A percentile compares a stretch with the other conserved stretches of the same genome.
phyloP scores from a whole-genome alignment of 768 basidiomycete genomes.

The Xanthoconium purpureum region DNA sequence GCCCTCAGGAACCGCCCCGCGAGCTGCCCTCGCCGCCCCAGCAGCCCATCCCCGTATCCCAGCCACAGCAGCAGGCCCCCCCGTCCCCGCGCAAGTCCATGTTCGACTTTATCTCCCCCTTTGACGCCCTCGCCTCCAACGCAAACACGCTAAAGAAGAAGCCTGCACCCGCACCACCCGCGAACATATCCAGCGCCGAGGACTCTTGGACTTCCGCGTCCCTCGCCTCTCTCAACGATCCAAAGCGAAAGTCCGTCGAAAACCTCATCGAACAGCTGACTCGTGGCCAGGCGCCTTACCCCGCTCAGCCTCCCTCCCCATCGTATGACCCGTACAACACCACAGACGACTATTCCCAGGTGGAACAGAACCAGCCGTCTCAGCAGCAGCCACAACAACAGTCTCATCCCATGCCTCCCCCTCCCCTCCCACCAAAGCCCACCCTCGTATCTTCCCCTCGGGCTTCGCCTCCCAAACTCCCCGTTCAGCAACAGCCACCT shows the following conservation, averaged over 20 bases:
- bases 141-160: conserved; percentile 59
- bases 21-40: conserved; percentile 25
- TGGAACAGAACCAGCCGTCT: conserved; percentile 29
- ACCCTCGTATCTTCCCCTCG: conserved; percentile 51
- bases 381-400: conserved; percentile 33
- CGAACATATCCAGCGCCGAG: conserved; percentile 47
- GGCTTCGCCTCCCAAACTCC: conserved; percentile 62
- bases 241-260: conserved; percentile 81
- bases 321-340: conserved; percentile 35
- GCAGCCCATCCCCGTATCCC: conserved; percentile 20
- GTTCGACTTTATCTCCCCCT: conserved; percentile 84
- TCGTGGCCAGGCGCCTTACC: conserved; percentile 38
- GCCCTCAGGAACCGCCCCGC: conserved; percentile 24
- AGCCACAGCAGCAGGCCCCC: conserved; percentile 45
- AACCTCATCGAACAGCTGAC: conserved; percentile 75
- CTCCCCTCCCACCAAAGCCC: conserved; percentile 64
- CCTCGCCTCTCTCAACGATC: conserved; percentile 34
- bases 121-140: conserved; percentile 70
- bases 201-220: conserved; percentile 53
- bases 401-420: conserved; percentile 43
- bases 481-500: conserved; percentile 40
- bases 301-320: conserved; percentile 38
- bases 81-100: conserved; percentile 75
- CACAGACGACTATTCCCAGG: conserved; percentile 47
- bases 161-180: conserved; percentile 46